Evolutionary conservation across 257 asterid species (phyloP).

Genomic region (Leonotis leonurus): DNA sequence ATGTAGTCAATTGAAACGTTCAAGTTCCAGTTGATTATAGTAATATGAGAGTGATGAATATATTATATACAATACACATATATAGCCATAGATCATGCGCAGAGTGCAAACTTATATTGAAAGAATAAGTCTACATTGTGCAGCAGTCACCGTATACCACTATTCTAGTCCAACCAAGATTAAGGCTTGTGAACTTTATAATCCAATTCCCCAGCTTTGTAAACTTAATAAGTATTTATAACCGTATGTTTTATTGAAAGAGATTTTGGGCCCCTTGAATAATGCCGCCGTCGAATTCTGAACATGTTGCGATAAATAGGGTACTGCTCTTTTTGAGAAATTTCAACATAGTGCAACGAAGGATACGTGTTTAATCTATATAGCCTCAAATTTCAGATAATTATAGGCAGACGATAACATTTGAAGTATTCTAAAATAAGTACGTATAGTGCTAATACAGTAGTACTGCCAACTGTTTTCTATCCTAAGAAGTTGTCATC

Average conservation of each 20-base stretch:
- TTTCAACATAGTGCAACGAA: too few relatives aligned
- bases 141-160: not conserved
- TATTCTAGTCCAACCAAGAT: too few relatives aligned
- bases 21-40: not conserved
- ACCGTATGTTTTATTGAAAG: not conserved
- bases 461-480: not conserved
- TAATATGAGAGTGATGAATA: not conserved
- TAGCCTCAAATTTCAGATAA: too few relatives aligned
- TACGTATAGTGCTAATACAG: too few relatives aligned
- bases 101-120: not conserved
- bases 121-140: not conserved
- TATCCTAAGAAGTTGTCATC: conserved; percentile 31
- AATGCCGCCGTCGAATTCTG: not conserved
- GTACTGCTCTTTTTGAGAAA: not conserved
- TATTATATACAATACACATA: not conserved
- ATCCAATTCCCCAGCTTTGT: not conserved
- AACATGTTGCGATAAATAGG: not conserved
- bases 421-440: not conserved
- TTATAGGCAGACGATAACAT: not conserved
- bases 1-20: conserved; percentile 47
- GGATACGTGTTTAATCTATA: too few relatives aligned
- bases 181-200: too few relatives aligned
- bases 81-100: not conserved
- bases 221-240: too few relatives aligned
- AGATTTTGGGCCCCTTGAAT: too few relatives aligned